Evolutionary conservation across 805 yeast species (phyloP).

Genomic region (Candida quercuum): DNA sequence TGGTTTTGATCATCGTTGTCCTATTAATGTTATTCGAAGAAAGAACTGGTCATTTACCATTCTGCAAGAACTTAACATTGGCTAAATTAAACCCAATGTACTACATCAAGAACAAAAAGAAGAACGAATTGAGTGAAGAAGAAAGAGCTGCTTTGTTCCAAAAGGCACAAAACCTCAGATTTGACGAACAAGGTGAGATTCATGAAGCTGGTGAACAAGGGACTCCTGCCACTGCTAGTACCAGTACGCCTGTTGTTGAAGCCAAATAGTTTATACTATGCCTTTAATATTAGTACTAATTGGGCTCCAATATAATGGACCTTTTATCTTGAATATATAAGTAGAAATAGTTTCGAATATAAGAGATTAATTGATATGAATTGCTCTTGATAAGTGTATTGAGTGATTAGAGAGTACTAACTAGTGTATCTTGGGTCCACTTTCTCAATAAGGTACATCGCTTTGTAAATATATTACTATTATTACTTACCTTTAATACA

Average conservation of each 20-base stretch:
- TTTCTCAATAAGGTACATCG: no score
- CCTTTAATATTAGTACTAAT: background rate
- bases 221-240: background rate
- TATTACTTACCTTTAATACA: no score
- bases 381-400: no score
- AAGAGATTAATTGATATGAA: no score
- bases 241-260: no score
- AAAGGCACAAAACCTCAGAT: constrained; percentile 33
- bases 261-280: background rate
- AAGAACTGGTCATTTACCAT: constrained; percentile 76
- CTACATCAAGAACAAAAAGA: constrained; percentile 63
- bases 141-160: constrained; percentile 50
- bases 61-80: constrained; percentile 42
- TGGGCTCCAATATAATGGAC: background rate
- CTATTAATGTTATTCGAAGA: constrained; percentile 75
- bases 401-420: no score
- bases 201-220: constrained; percentile 5
- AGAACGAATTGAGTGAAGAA: constrained; percentile 45
- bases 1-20: constrained; percentile 51
- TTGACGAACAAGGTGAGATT: constrained; percentile 30
- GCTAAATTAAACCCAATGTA: constrained; percentile 66
- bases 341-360: no score
- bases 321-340: background rate
- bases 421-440: no score
- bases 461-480: no score